phyloP scores from a whole-genome alignment of 2,329 filamentous ascomycete species.

The Daldinia sp. region DNA sequence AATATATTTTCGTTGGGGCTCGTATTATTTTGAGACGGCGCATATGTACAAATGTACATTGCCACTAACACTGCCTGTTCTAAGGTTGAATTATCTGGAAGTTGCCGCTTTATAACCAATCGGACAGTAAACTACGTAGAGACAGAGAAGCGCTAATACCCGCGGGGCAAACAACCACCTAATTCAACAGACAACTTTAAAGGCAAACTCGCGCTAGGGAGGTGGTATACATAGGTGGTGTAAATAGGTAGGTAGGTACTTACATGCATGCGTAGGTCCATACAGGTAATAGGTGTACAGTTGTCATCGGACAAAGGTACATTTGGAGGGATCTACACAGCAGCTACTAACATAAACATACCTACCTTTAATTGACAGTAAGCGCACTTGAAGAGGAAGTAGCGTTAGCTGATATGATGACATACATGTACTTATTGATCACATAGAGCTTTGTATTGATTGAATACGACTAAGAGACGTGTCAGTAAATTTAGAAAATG shows the following conservation, averaged over 20 bases:
- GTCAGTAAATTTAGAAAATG: slow-evolving; percentile 1
- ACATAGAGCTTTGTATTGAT: not conserved
- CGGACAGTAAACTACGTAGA: not conserved
- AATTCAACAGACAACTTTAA: not conserved
- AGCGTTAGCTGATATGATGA: not conserved
- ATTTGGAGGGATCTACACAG: not conserved
- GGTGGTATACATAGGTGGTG: not conserved
- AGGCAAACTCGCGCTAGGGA: not conserved
- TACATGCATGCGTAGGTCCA: too few relatives aligned
- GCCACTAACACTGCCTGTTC: too few relatives aligned
- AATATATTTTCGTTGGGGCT: not conserved
- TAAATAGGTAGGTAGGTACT: not conserved
- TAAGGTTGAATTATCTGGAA: not conserved
- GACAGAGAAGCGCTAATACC: not conserved
- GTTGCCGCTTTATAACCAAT: not conserved
- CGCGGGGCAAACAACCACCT: not conserved
- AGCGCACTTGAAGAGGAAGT: not conserved
- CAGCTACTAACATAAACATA: not conserved
- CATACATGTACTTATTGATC: not conserved
- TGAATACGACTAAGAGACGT: not conserved
- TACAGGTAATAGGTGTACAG: not conserved
- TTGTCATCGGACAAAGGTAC: slow-evolving; percentile 1
- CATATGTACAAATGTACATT: not conserved
- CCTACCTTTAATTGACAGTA: not conserved
- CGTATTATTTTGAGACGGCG: slow-evolving; percentile 11